A percentile compares a stretch with the other conserved stretches of the same genome.
Evolutionary conservation across 2,329 filamentous ascomycete genomes (phyloP).

Genomic region (Aureobasidium sp.): DNA sequence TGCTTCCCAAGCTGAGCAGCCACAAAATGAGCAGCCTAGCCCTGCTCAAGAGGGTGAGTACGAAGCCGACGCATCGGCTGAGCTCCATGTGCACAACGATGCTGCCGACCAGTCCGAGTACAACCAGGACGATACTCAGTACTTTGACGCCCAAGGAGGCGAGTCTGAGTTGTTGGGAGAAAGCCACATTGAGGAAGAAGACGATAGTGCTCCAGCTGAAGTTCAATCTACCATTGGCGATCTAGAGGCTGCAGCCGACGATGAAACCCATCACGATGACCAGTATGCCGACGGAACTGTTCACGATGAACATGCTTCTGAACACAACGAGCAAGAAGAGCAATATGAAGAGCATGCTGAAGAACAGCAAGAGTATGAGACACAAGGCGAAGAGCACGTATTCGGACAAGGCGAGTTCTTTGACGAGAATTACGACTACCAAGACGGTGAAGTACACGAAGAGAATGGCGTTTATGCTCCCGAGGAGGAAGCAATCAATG

Average conservation of each 20-base stretch:
- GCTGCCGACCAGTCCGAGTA: not conserved
- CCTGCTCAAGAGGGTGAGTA: slow-evolving; percentile 3
- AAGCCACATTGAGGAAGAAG: not conserved
- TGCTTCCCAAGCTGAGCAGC: not conserved
- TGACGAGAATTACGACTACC: slow-evolving; percentile 11
- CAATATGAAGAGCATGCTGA: not conserved
- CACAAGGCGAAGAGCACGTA: slow-evolving; percentile 16
- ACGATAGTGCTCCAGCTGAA: not conserved
- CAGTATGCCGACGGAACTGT: not conserved
- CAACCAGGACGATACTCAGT: slow-evolving; percentile 4
- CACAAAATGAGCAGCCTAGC: not conserved
- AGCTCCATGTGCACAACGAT: not conserved
- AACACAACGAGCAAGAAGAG: not conserved
- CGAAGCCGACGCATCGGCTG: not conserved
- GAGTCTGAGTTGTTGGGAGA: not conserved
- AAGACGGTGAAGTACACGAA: slow-evolving; percentile 14
- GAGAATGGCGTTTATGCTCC: slow-evolving; percentile 9
- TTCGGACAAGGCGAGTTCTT: slow-evolving; percentile 17
- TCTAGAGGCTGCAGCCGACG: not conserved
- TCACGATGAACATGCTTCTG: slow-evolving; percentile 7
- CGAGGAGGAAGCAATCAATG: not conserved
- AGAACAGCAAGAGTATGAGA: not conserved
- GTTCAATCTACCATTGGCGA: not conserved
- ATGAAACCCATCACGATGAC: not conserved
- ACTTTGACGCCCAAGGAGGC: slow-evolving; percentile 1